Conservation (phyloP, 2,329 filamentous ascomycete species). For the Monosporascus ibericus region DNA sequence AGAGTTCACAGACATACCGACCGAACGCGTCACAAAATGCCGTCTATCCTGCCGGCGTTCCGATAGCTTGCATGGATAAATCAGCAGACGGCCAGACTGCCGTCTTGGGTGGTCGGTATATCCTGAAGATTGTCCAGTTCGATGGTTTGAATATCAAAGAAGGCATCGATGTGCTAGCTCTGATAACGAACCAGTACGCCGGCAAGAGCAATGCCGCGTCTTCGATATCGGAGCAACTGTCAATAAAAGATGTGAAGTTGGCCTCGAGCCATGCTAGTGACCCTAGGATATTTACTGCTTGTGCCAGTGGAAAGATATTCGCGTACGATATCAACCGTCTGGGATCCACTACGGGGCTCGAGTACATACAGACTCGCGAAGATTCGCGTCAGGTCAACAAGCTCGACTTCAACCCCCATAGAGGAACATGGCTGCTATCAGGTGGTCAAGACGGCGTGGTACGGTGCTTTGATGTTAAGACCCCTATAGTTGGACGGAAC, state of each 20-base stretch:
- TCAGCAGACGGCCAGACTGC: constrained; percentile 51
- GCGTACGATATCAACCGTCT: constrained; percentile 53
- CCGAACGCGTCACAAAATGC: constrained; percentile 51
- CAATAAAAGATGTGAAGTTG: constrained; percentile 59
- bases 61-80: constrained; percentile 52
- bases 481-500: constrained; percentile 39
- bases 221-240: constrained; percentile 50
- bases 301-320: constrained; percentile 59
- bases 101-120: constrained; percentile 52
- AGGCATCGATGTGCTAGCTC: constrained; percentile 50
- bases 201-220: constrained; percentile 32
- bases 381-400: constrained; percentile 59
- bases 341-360: constrained; percentile 40
- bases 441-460: constrained; percentile 60
- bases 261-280: constrained; percentile 36
- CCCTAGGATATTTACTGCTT: constrained; percentile 55
- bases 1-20: constrained; percentile 38
- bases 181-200: constrained; percentile 45
- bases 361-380: constrained; percentile 52
- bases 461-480: constrained; percentile 53
- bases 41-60: constrained; percentile 42
- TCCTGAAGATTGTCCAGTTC: constrained; percentile 54
- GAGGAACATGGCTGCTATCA: constrained; percentile 51
- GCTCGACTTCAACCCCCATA: constrained; percentile 56
- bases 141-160: constrained; percentile 50